phyloP scores from a whole-genome alignment of 2,329 filamentous ascomycete species.

The Madurella fahalii region DNA sequence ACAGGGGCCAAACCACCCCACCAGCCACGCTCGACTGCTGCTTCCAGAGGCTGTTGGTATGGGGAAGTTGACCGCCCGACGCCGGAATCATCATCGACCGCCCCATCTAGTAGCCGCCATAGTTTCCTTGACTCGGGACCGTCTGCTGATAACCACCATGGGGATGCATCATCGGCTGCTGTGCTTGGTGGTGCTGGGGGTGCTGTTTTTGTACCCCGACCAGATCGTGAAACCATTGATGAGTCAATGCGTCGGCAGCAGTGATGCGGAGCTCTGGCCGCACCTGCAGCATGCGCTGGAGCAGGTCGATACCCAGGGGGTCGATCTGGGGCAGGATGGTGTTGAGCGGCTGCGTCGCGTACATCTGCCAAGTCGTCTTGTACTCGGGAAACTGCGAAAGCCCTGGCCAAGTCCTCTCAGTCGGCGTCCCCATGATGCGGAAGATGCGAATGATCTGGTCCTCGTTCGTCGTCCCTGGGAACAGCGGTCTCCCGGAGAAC shows the following conservation, averaged over 20 bases:
- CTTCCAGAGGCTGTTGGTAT: background rate
- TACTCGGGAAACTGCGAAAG: conserved; percentile 97
- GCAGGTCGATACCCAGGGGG: conserved; percentile 75
- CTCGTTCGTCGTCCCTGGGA: conserved; percentile 96
- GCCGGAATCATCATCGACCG: background rate
- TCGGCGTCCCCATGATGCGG: conserved; percentile 96
- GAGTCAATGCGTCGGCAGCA: conserved; percentile 78
- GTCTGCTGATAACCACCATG: conserved; percentile 27
- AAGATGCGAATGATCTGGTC: conserved; percentile 97
- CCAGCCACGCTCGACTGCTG: too few relatives aligned
- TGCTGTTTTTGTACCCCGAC: conserved; percentile 47
- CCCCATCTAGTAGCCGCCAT: conserved; percentile 27
- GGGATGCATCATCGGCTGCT: conserved; percentile 26
- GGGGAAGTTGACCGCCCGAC: background rate
- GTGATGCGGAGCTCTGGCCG: conserved; percentile 88
- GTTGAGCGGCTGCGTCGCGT: conserved; percentile 84
- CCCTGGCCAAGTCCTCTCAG: conserved; percentile 90
- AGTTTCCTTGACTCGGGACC: conserved; percentile 25
- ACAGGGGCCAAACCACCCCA: too few relatives aligned
- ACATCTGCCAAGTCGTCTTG: conserved; percentile 91
- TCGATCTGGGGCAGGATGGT: conserved; percentile 90
- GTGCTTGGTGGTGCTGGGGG: conserved; percentile 18
- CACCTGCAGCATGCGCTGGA: conserved; percentile 87
- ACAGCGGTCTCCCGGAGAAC: conserved; percentile 92
- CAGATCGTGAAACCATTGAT: conserved; percentile 87